These are phyloP conservation scores for Suillus cothurnatus DNA, from an alignment of 768 basidiomycete genomes.

Conservation along the genomic window DNA sequence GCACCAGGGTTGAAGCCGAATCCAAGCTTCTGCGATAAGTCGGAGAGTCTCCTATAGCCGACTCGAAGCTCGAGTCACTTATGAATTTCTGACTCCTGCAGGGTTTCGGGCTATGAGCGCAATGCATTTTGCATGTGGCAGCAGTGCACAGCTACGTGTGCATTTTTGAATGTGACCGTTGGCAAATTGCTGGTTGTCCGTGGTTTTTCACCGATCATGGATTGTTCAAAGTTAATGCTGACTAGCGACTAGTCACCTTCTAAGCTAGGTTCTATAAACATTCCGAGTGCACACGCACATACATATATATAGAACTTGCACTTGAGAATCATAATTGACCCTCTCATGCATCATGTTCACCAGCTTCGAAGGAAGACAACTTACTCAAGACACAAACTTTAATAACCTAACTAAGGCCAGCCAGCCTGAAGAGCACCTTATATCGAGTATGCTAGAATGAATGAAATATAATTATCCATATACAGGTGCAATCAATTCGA, in stretches of 20 bases:
- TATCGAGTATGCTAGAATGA: background rate
- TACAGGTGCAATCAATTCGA: constrained; percentile 22
- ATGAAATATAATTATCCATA: constrained; percentile 17
- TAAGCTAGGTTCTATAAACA: background rate
- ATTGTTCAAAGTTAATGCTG: background rate
- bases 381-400: background rate
- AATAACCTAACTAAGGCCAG: background rate
- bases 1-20: background rate
- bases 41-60: background rate
- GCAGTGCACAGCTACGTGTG: background rate
- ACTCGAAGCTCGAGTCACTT: background rate
- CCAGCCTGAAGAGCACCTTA: background rate
- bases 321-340: background rate
- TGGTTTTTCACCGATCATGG: background rate
- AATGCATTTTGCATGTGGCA: constrained; percentile 4
- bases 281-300: background rate
- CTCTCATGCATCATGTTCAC: constrained; percentile 1
- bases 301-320: background rate
- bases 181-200: background rate
- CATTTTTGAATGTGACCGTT: background rate
- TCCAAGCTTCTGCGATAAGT: background rate
- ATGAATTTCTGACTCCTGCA: background rate
- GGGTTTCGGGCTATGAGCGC: background rate
- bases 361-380: background rate
- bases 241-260: background rate